Evolutionary conservation across 768 basidiomycete genomes (phyloP).

Genomic region (Russula olivacea): DNA sequence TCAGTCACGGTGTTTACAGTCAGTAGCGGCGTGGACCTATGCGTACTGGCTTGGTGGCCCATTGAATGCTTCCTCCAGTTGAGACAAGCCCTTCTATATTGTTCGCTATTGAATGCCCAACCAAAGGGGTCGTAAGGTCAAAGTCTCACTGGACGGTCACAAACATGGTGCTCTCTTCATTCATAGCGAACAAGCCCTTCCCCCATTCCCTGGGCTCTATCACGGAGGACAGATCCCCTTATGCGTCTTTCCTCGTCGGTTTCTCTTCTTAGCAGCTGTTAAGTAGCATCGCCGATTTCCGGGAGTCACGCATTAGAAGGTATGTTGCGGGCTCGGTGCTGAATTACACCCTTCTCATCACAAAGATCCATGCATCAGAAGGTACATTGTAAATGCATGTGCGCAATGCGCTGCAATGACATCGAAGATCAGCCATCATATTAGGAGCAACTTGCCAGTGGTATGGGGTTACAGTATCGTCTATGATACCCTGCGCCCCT

Average conservation of each 20-base stretch:
- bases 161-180: neutral
- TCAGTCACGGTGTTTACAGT: neutral
- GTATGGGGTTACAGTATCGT: neutral
- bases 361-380: no score
- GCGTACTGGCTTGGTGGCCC: no score
- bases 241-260: no score
- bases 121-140: neutral
- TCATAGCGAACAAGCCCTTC: neutral
- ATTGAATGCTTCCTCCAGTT: neutral
- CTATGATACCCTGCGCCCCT: no score
- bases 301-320: no score
- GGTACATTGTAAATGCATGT: slow-evolving; percentile 32
- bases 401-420: slow-evolving; percentile 43
- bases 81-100: neutral
- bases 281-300: no score
- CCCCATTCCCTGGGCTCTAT: no score
- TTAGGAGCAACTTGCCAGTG: neutral
- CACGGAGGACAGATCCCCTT: no score
- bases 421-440: neutral
- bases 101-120: neutral
- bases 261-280: no score
- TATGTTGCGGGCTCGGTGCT: no score
- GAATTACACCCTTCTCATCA: no score
- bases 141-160: neutral
- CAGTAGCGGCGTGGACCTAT: neutral